Conservation (phyloP, 139 green algal genomes). For the Micractinium sp. region DNA sequence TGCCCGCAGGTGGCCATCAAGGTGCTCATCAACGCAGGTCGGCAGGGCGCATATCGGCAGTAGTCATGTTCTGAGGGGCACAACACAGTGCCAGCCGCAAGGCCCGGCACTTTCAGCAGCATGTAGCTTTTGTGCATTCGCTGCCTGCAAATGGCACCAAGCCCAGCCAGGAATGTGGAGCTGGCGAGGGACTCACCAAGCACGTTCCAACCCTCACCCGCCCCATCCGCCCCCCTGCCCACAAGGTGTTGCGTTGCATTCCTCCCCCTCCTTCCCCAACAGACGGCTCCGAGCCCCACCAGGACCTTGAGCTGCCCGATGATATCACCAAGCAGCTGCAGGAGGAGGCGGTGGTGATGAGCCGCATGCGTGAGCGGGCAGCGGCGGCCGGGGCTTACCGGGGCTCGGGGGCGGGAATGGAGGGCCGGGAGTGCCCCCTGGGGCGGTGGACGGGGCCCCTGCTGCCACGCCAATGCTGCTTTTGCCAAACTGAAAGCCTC, state of each 20-base stretch:
- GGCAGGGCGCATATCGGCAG: neutral
- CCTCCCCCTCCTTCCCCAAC: neutral
- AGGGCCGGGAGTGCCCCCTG: no score
- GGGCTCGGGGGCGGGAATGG: no score
- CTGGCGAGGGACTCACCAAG: no score
- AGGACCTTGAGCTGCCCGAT: neutral
- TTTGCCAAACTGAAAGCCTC: no score
- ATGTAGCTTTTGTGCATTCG: neutral
- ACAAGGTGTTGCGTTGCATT: no score
- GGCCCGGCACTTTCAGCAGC: neutral
- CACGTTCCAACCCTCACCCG: no score
- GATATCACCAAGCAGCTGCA: neutral
- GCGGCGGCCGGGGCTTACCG: no score
- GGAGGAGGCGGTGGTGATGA: conserved; percentile 21
- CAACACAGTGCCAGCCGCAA: neutral
- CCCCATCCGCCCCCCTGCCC: no score
- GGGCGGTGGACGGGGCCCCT: no score
- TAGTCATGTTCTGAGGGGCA: neutral
- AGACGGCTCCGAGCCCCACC: neutral
- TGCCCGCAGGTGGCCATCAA: conserved; percentile 1
- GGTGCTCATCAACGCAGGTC: neutral
- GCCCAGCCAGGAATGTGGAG: no score
- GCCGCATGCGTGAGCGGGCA: neutral
- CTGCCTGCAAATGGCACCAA: no score
- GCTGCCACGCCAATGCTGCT: no score